Evolutionary conservation across 306 rosid species (phyloP).

Genomic region (Fragaria vesca): DNA sequence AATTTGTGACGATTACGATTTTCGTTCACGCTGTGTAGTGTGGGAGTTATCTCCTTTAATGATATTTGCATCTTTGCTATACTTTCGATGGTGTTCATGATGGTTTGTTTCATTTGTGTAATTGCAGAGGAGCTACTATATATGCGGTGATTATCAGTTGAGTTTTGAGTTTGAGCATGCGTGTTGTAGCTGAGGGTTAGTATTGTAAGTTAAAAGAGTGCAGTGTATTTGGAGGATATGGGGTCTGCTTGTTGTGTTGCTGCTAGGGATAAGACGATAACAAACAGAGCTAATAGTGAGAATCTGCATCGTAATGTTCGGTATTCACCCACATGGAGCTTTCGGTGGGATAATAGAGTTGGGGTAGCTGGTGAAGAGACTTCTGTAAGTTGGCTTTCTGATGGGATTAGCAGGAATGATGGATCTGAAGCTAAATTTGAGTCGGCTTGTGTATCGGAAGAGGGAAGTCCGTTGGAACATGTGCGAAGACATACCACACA

Average conservation of each 20-base stretch:
- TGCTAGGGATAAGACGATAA: slow-evolving; percentile 52
- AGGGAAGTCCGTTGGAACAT: slow-evolving; percentile 47
- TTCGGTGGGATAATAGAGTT: slow-evolving; percentile 65
- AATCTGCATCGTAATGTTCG: slow-evolving; percentile 46
- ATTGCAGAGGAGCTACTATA: slow-evolving; percentile 18
- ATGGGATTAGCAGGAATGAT: slow-evolving; percentile 45
- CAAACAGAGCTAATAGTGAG: slow-evolving; percentile 44
- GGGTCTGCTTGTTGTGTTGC: slow-evolving; percentile 66
- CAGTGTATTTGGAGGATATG: slow-evolving; percentile 32
- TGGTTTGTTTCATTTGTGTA: slow-evolving; percentile 5
- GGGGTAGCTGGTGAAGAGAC: slow-evolving; percentile 60
- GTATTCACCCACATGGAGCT: slow-evolving; percentile 59
- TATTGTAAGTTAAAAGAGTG: not conserved
- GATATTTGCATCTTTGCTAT: not conserved
- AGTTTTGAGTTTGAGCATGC: slow-evolving; percentile 26
- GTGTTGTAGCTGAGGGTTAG: slow-evolving; percentile 15
- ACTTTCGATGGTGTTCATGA: not conserved
- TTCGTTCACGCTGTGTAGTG: not conserved
- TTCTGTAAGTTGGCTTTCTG: slow-evolving; percentile 48
- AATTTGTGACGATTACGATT: not conserved
- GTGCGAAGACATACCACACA: slow-evolving; percentile 25
- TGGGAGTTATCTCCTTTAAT: not conserved
- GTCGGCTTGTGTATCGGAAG: slow-evolving; percentile 44
- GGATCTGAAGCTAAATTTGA: slow-evolving; percentile 47
- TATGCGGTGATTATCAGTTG: slow-evolving; percentile 14